Conservation (phyloP, 2,329 filamentous ascomycete genomes). For the Phaeosphaeriaceae sp. region DNA sequence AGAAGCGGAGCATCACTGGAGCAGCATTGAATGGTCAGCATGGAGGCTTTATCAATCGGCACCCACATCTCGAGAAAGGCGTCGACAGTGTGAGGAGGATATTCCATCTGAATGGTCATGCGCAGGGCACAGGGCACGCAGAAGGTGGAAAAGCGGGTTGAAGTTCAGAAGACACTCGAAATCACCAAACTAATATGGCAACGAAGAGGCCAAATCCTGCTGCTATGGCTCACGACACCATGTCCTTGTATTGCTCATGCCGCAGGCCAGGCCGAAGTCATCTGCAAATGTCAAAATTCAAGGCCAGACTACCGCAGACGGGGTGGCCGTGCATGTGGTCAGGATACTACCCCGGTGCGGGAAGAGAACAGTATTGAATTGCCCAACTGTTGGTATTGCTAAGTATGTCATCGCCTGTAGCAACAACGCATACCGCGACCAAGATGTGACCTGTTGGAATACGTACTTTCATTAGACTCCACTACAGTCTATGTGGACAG, state of each 20-base stretch:
- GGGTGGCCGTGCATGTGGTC: not conserved
- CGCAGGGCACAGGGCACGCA: conserved; percentile 9
- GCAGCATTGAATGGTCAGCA: conserved; percentile 20
- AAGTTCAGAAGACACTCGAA: not conserved
- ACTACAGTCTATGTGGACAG: not conserved
- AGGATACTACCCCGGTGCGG: not conserved
- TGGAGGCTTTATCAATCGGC: conserved; percentile 43
- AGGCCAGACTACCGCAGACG: not conserved
- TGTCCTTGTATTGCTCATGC: not conserved
- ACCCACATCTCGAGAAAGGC: conserved; percentile 52
- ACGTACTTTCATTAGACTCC: not conserved
- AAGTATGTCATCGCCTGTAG: not conserved
- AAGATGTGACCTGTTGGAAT: not conserved
- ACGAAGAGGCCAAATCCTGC: not conserved
- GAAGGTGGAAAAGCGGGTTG: conserved; percentile 18
- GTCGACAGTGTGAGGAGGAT: conserved; percentile 55
- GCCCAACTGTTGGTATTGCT: not conserved
- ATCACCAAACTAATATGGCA: not conserved
- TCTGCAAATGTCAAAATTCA: not conserved
- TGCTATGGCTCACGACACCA: not conserved
- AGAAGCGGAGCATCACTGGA: conserved; percentile 36
- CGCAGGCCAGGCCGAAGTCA: not conserved
- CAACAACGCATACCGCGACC: not conserved
- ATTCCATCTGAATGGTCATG: conserved; percentile 46
- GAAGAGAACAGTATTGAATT: not conserved